Conservation (phyloP, 2,329 filamentous ascomycete genomes). For the Aspergillus bombycis region DNA sequence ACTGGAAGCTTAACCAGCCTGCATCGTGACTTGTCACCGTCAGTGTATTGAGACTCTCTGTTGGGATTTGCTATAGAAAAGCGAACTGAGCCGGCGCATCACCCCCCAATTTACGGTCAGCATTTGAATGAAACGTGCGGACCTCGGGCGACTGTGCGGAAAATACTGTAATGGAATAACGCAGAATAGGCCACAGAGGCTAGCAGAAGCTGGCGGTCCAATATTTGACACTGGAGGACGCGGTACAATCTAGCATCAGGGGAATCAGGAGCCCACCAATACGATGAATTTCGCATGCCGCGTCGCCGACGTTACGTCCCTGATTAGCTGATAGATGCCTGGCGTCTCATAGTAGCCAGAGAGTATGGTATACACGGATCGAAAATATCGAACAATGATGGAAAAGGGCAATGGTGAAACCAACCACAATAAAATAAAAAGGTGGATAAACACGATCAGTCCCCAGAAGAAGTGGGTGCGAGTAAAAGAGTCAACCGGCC, state of each 20-base stretch:
- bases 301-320: constrained; percentile 6
- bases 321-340: constrained; percentile 9
- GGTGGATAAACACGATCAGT: constrained; percentile 9
- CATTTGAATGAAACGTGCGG: constrained; percentile 17
- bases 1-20: constrained; percentile 18
- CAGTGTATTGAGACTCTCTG: constrained; percentile 8
- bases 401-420: constrained; percentile 8
- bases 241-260: constrained; percentile 11
- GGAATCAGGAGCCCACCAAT: constrained; percentile 15
- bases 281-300: constrained; percentile 17
- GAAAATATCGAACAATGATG: constrained; percentile 9
- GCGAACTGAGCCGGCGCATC: constrained; percentile 15
- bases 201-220: constrained; percentile 1
- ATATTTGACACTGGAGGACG: constrained; percentile 3
- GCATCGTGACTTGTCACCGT: constrained; percentile 21
- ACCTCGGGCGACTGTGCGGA: neutral
- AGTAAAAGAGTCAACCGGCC: constrained; percentile 19
- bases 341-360: constrained; percentile 12
- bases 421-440: neutral
- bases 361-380: constrained; percentile 6
- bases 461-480: constrained; percentile 6
- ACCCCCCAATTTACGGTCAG: constrained; percentile 20
- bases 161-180: neutral
- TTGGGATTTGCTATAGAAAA: constrained; percentile 1
- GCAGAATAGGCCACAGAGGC: neutral